Evolutionary conservation across 805 yeast genomes (phyloP).

Genomic region (Ascoidea tarda): DNA sequence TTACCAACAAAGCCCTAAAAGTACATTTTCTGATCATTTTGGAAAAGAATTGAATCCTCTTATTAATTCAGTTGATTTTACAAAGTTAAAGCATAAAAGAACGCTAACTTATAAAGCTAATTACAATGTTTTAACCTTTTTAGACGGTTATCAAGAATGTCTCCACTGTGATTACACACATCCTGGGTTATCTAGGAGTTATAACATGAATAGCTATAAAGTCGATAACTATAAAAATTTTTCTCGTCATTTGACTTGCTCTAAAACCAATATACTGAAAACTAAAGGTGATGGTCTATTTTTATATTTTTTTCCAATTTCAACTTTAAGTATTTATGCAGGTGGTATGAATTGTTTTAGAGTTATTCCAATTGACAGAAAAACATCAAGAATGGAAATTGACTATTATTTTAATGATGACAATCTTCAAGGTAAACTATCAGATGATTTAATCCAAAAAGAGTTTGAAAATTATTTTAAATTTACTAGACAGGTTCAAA

Average conservation of each 20-base stretch:
- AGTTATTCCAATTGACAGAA: slow-evolving; percentile 15
- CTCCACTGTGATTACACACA: slow-evolving; percentile 17
- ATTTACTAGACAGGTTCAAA: slow-evolving; percentile 19
- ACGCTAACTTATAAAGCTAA: slow-evolving; percentile 14
- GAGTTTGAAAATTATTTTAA: slow-evolving; percentile 16
- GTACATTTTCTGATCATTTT: slow-evolving; percentile 11
- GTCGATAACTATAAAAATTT: slow-evolving; percentile 16
- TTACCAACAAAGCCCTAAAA: slow-evolving; percentile 13
- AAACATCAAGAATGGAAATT: slow-evolving; percentile 17
- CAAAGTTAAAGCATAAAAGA: slow-evolving; percentile 11
- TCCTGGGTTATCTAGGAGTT: slow-evolving; percentile 15
- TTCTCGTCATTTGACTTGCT: slow-evolving; percentile 16
- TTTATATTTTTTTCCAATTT: slow-evolving; percentile 17
- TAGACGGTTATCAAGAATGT: slow-evolving; percentile 18
- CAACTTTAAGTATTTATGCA: slow-evolving; percentile 15
- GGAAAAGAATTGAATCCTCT: slow-evolving; percentile 13
- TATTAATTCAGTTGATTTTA: slow-evolving; percentile 12
- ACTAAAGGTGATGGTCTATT: slow-evolving; percentile 13
- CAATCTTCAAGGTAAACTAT: too few species aligned
- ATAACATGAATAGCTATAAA: slow-evolving; percentile 16
- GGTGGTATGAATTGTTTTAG: slow-evolving; percentile 19
- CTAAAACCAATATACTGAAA: slow-evolving; percentile 4
- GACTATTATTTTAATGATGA: slow-evolving; percentile 14
- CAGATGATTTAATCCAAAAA: slow-evolving; percentile 14
- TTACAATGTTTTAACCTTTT: slow-evolving; percentile 4